A percentile compares a stretch with the other conserved stretches of the same genome.
These are phyloP conservation scores for Dissophora ornata DNA, from an alignment of 192 early-diverging fungal genomes.

Conservation along the genomic window DNA sequence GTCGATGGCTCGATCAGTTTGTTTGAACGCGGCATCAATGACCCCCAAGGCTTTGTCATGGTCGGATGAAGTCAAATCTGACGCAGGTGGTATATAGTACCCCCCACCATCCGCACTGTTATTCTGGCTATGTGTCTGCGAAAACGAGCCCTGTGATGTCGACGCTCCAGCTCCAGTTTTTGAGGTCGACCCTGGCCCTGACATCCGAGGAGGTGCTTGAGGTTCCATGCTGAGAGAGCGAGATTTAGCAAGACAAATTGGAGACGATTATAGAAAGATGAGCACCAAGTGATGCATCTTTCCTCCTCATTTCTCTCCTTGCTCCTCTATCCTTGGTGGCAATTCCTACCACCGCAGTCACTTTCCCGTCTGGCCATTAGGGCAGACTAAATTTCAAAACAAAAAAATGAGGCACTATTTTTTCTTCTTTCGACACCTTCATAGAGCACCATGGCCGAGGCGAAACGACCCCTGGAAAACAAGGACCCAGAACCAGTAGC, in stretches of 20 bases:
- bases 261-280: too few relatives aligned
- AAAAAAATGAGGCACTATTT: not conserved
- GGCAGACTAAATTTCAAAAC: not conserved
- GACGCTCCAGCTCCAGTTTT: constrained; percentile 1
- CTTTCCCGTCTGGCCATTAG: too few relatives aligned
- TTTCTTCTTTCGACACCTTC: too few relatives aligned
- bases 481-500: constrained; percentile 29
- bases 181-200: not conserved
- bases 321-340: constrained; percentile 21
- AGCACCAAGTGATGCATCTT: too few relatives aligned
- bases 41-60: constrained; percentile 48
- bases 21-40: constrained; percentile 31
- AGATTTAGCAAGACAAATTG: not conserved
- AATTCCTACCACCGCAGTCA: not conserved
- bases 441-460: constrained; percentile 44
- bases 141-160: constrained; percentile 21
- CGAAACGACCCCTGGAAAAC: constrained; percentile 35
- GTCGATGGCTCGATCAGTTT: constrained; percentile 40
- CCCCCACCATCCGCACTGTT: constrained; percentile 6
- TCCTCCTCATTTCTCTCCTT: too few relatives aligned
- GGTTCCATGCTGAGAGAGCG: not conserved
- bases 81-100: constrained; percentile 46
- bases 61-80: constrained; percentile 43
- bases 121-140: constrained; percentile 2
- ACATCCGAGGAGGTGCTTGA: constrained; percentile 7